phyloP scores from a whole-genome alignment of 306 rosid genomes.

The Parietaria judaica region DNA sequence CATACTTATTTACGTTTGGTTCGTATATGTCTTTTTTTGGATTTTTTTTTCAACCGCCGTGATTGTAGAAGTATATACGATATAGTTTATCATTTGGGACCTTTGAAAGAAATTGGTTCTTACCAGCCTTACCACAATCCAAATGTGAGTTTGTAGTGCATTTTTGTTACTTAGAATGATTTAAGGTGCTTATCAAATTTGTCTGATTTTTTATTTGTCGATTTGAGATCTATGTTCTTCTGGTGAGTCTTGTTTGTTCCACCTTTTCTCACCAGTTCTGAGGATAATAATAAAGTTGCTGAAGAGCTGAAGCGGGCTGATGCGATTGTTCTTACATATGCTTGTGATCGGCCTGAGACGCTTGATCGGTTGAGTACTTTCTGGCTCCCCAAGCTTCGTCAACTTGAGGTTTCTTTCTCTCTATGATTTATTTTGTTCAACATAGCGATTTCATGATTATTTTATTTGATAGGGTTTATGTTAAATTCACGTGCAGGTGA shows the following conservation, averaged over 20 bases:
- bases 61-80: not conserved
- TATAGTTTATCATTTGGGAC: not conserved
- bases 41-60: no score
- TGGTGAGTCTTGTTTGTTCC: slow-evolving; percentile 5
- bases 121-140: not conserved
- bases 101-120: not conserved
- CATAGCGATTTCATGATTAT: not conserved
- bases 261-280: slow-evolving; percentile 38
- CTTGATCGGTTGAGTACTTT: slow-evolving; percentile 71
- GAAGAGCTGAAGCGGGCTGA: slow-evolving; percentile 94
- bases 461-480: slow-evolving; percentile 1
- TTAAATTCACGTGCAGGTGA: slow-evolving; percentile 54
- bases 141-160: not conserved
- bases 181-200: not conserved
- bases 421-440: not conserved
- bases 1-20: not conserved
- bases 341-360: slow-evolving; percentile 80
- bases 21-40: not conserved
- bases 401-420: slow-evolving; percentile 58
- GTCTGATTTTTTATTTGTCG: not conserved
- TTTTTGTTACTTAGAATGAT: not conserved
- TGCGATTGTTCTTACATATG: slow-evolving; percentile 89
- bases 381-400: slow-evolving; percentile 96
- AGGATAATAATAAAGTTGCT: slow-evolving; percentile 72
- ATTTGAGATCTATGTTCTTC: not conserved